These are phyloP conservation scores for Exophiala calicioides DNA, from an alignment of 2,329 filamentous ascomycete genomes.

Conservation along the genomic window DNA sequence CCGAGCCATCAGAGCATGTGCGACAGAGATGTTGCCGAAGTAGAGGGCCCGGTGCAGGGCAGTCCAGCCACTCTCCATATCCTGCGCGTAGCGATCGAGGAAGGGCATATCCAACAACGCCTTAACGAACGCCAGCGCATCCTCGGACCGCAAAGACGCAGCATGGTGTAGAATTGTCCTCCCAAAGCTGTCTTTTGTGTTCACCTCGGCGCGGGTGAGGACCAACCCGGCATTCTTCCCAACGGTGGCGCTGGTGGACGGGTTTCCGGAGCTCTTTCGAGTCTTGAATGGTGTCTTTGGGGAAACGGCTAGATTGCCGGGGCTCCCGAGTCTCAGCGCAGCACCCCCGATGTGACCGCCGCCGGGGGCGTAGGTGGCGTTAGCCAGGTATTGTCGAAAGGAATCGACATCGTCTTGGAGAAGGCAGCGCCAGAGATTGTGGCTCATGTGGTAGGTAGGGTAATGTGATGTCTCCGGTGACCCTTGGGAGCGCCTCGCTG, in stretches of 20 bases:
- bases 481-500: constrained; percentile 79
- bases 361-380: constrained; percentile 56
- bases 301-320: constrained; percentile 50
- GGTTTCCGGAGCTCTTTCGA: constrained; percentile 30
- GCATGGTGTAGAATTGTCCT: constrained; percentile 83
- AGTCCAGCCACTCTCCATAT: constrained; percentile 94
- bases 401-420: constrained; percentile 96
- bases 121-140: constrained; percentile 72
- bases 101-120: constrained; percentile 79
- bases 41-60: constrained; percentile 89
- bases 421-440: constrained; percentile 93
- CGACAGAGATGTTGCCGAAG: constrained; percentile 82
- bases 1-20: constrained; percentile 75
- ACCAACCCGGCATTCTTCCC: constrained; percentile 26
- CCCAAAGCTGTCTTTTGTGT: constrained; percentile 78
- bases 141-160: constrained; percentile 70
- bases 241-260: constrained; percentile 7
- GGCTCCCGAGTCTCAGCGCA: constrained; percentile 31
- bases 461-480: constrained; percentile 42
- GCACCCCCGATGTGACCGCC: constrained; percentile 49
- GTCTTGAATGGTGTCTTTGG: constrained; percentile 37
- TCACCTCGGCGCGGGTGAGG: constrained; percentile 69
- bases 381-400: constrained; percentile 85
- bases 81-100: constrained; percentile 82
- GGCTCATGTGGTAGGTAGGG: constrained; percentile 75